These are phyloP conservation scores for Diaporthe velutina DNA, from an alignment of 2,329 filamentous ascomycete species.

Conservation along the genomic window DNA sequence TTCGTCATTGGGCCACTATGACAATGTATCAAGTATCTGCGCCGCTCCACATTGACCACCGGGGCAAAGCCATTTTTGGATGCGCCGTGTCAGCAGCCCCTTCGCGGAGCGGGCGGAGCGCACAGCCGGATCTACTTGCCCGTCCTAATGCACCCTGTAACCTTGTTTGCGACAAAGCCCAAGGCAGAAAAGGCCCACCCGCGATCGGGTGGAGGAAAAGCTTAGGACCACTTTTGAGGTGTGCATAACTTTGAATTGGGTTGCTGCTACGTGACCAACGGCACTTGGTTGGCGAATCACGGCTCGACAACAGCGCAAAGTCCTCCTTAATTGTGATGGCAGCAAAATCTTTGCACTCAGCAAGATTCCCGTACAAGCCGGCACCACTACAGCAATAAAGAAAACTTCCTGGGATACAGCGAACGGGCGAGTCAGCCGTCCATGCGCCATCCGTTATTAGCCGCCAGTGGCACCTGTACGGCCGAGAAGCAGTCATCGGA, in stretches of 20 bases:
- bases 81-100: not conserved
- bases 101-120: slow-evolving; percentile 12
- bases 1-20: not conserved
- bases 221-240: not conserved
- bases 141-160: not conserved
- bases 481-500: not conserved
- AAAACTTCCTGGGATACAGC: not conserved
- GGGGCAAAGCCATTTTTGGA: slow-evolving; percentile 4
- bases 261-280: slow-evolving; percentile 23
- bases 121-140: slow-evolving; percentile 1
- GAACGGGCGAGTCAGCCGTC: not conserved
- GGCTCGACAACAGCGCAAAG: not conserved
- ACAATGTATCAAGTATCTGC: not conserved
- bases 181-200: not conserved
- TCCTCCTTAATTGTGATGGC: not conserved
- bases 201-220: not conserved
- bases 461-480: not conserved
- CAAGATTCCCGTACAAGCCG: slow-evolving; percentile 19
- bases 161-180: slow-evolving; percentile 12
- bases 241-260: slow-evolving; percentile 17
- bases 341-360: not conserved
- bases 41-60: not conserved
- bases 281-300: slow-evolving; percentile 10
- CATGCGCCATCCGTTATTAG: not conserved
- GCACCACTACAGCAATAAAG: not conserved